Evolutionary conservation across 495 filamentous ascomycete genomes (phyloP), one percentile per base, ranked within the genome.

Genomic region (Penicillium coprophilum): DNA sequence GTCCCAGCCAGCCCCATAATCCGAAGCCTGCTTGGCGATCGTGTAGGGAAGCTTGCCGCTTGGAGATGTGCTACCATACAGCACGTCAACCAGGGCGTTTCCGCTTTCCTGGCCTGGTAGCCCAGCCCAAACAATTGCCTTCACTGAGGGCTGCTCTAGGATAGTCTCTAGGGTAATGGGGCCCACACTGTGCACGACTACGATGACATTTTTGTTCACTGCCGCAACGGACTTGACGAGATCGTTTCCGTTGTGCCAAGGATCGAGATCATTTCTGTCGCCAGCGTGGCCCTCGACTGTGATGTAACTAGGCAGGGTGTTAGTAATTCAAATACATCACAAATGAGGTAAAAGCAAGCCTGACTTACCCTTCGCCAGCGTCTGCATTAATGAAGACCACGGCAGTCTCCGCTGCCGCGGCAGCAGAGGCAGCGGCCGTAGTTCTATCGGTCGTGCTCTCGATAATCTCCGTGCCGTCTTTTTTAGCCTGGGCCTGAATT

Each of bases 151-250:
- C 75, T 79, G 58, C 81, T 75, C 56, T 80, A 81, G 60, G 64
- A 67, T 75, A 1, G 69, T 69, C 53, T 64, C 70, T 17, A 59
- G 56, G n/a, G 71, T 72, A 38, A 87, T 51, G 71, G 72, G 71
- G 7, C 85, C 85, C 3, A 82, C 85, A 48, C 80, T 83, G 69
- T 88, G 84, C 39, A 84, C 72, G 36, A 96, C 83, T 13, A 96
- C 88, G 53, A 96, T 85, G 13, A 89, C 92, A 75, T 94, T 93
- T 62, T 85, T 80, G 75, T 87, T 90, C 27, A 78, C 57, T 6
- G 82, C 77, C 9, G 88, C 84, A 30, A 62, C 64, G 20, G 63
- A 38, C 28, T 67, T 53, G 31, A 69, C 61, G 6, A 69, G 58
- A 34, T 51, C 44, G 51, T 69, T 66, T 31, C 61, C 66, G 21